Conservation (phyloP, 768 basidiomycete species). For the Auriscalpium microsporum region DNA sequence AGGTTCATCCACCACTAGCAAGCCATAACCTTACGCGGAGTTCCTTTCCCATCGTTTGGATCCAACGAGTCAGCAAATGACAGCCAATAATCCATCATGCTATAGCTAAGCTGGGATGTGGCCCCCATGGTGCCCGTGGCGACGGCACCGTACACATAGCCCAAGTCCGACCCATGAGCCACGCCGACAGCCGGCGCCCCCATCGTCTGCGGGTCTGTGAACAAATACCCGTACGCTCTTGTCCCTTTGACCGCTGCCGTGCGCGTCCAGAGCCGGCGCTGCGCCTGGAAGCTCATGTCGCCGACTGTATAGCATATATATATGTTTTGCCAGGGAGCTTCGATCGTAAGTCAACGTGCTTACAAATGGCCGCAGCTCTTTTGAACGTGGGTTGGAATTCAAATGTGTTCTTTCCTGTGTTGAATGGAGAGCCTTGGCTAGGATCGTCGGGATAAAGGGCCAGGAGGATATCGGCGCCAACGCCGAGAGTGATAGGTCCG, state of each 20-base stretch:
- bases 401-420: conserved; percentile 38
- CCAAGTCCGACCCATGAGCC: conserved; percentile 14
- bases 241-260: conserved; percentile 31
- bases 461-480: conserved; percentile 21
- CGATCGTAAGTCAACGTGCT: neutral
- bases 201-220: conserved; percentile 28
- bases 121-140: neutral
- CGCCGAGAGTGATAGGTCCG: conserved; percentile 6
- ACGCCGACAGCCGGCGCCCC: conserved; percentile 8
- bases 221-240: conserved; percentile 34
- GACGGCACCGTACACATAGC: conserved; percentile 13
- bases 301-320: conserved; percentile 17
- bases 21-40: conserved; percentile 18
- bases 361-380: conserved; percentile 26
- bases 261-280: conserved; percentile 31
- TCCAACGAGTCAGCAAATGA: conserved; percentile 36
- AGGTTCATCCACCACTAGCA: neutral
- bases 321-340: no score
- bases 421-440: conserved; percentile 36
- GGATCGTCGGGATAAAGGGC: conserved; percentile 36
- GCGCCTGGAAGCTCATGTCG: conserved; percentile 33
- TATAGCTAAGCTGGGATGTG: conserved; percentile 19
- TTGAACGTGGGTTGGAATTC: conserved; percentile 33
- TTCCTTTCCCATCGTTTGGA: conserved; percentile 36
- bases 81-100: conserved; percentile 39